Evolutionary conservation across 2,329 filamentous ascomycete genomes (phyloP).

Genomic region (Hymenoscyphus repandus): DNA sequence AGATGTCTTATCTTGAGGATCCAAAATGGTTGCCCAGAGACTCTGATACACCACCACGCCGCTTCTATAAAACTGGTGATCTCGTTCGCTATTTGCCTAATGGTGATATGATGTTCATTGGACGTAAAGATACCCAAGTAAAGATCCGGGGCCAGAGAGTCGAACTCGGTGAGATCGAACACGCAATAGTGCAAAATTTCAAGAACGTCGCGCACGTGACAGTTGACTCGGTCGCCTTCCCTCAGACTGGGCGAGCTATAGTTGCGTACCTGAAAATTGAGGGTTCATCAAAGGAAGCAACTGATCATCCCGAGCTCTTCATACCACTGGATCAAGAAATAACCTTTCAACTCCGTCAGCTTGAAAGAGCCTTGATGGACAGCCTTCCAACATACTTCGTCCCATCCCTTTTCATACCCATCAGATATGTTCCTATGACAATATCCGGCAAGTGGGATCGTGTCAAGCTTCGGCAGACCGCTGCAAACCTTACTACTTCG

Average conservation of each 20-base stretch:
- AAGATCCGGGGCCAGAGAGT: conserved; percentile 37
- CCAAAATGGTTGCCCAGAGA: neutral
- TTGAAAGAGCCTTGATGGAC: neutral
- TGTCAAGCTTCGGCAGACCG: neutral
- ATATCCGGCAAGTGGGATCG: neutral
- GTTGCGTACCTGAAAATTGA: neutral
- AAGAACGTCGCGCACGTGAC: conserved; percentile 19
- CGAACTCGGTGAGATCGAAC: conserved; percentile 19
- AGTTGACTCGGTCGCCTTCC: neutral
- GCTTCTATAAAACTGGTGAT: conserved; percentile 2
- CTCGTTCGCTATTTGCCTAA: conserved; percentile 49
- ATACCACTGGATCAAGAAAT: neutral
- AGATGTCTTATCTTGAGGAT: neutral
- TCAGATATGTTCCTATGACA: neutral
- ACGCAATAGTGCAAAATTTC: conserved; percentile 32
- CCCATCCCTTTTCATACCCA: neutral
- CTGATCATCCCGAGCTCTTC: neutral
- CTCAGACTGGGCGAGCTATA: neutral
- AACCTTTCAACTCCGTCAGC: neutral
- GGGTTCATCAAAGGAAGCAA: neutral
- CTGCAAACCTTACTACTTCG: conserved; percentile 23
- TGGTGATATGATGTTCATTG: conserved; percentile 48
- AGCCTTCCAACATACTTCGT: neutral
- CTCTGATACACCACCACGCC: neutral
- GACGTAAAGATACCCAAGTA: conserved; percentile 58